Conservation (phyloP, 1,284 basidiomycete species). For the Thecaphora thlaspeos region DNA sequence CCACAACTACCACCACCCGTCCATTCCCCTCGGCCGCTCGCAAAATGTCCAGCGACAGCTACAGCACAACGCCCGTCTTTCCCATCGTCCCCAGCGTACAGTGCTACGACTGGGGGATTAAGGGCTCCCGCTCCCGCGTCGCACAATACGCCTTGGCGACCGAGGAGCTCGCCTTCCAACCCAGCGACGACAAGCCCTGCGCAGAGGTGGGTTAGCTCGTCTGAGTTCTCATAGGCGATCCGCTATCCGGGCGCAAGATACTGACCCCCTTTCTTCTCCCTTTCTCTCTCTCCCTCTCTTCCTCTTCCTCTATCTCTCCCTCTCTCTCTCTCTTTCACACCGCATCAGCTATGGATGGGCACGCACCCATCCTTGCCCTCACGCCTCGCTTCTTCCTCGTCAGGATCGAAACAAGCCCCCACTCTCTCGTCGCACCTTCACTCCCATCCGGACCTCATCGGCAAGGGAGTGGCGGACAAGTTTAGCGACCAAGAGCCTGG, state of each 20-base stretch:
- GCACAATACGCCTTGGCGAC: constrained; percentile 45
- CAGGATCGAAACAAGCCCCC: background rate
- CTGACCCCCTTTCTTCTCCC: constrained; percentile 63
- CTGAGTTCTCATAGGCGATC: too few species aligned
- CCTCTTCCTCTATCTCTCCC: constrained; percentile 63
- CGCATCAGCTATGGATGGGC: constrained; percentile 78
- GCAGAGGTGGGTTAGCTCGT: constrained; percentile 38
- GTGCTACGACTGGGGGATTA: constrained; percentile 56
- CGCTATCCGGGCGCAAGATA: too few species aligned
- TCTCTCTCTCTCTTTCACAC: constrained; percentile 52
- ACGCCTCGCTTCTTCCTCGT: constrained; percentile 58
- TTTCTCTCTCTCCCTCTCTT: background rate
- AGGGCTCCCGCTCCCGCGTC: constrained; percentile 30
- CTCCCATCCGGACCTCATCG: constrained; percentile 36
- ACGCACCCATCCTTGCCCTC: constrained; percentile 89
- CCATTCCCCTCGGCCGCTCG: too few species aligned
- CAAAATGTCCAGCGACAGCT: too few species aligned
- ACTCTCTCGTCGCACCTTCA: constrained; percentile 32
- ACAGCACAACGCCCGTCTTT: constrained; percentile 13
- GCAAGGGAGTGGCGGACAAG: constrained; percentile 15
- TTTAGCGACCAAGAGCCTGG: constrained; percentile 26
- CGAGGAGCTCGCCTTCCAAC: constrained; percentile 20
- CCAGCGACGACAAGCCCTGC: constrained; percentile 37
- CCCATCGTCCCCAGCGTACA: constrained; percentile 53
- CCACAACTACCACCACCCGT: too few species aligned